Percentiles rank a stretch among this genome's conserved stretches.
phyloP scores from a whole-genome alignment of 352 stramenopile genomes.

The Globisporangium radiosum region DNA sequence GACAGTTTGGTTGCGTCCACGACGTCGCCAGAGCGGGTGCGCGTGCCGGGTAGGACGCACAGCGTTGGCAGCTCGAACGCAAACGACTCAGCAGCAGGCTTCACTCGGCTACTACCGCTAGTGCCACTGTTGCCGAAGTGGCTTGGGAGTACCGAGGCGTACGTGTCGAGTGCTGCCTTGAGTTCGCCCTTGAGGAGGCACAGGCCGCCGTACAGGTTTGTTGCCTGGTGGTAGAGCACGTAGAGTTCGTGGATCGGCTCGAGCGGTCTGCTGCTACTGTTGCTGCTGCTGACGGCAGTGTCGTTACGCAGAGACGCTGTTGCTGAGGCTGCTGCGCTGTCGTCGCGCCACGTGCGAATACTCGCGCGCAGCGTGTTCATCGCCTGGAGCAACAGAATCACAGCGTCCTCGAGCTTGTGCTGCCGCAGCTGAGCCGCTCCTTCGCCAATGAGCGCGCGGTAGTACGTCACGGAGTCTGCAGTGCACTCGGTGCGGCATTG shows the following conservation, averaged over 20 bases:
- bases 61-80: constrained; percentile 32
- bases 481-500: constrained; percentile 23
- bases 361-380: constrained; percentile 26
- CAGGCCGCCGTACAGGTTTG: constrained; percentile 40
- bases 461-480: constrained; percentile 21
- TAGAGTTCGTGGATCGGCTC: constrained; percentile 15
- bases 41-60: constrained; percentile 36
- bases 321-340: too few species aligned
- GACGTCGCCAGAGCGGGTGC: constrained; percentile 24
- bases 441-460: constrained; percentile 44
- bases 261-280: neutral
- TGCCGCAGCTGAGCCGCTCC: constrained; percentile 31
- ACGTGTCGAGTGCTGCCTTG: constrained; percentile 41
- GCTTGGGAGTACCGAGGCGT: constrained; percentile 23
- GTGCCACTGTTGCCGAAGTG: neutral
- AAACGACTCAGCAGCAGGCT: neutral
- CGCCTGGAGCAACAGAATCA: constrained; percentile 29
- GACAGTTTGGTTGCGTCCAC: constrained; percentile 46
- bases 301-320: too few species aligned
- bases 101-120: too few species aligned
- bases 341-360: constrained; percentile 11
- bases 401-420: constrained; percentile 31
- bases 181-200: constrained; percentile 49
- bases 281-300: neutral
- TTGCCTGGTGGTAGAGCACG: constrained; percentile 29